Conservation (phyloP, 345 rosid species). For the Jatropha curcas region DNA sequence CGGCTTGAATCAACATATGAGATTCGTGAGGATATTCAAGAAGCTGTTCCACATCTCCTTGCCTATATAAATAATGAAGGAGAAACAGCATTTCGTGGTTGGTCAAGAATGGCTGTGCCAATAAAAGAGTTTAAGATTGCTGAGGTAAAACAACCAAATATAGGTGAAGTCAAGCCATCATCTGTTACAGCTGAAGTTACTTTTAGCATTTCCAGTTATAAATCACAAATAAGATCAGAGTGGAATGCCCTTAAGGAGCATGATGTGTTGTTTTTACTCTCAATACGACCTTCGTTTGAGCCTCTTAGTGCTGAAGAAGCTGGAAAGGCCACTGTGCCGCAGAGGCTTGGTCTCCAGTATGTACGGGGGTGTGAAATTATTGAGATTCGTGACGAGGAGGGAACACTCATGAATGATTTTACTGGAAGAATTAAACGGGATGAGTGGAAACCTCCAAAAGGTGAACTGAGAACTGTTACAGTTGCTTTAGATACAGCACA, state of each 20-base stretch:
- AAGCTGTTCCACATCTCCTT: slow-evolving; percentile 94
- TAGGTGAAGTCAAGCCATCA: slow-evolving; percentile 97
- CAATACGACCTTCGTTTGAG: slow-evolving; percentile 88
- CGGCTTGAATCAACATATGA: slow-evolving; percentile 98
- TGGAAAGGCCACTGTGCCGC: slow-evolving; percentile 84
- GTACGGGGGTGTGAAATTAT: slow-evolving; percentile 96
- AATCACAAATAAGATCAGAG: slow-evolving; percentile 81
- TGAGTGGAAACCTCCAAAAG: slow-evolving; percentile 99
- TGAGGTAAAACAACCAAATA: slow-evolving; percentile 91
- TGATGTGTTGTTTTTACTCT: slow-evolving; percentile 91
- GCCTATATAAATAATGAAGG: slow-evolving; percentile 86
- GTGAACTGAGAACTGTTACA: slow-evolving; percentile 87
- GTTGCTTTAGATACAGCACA: slow-evolving; percentile 96
- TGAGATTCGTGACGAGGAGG: slow-evolving; percentile 91
- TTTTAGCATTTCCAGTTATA: slow-evolving; percentile 88
- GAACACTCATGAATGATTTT: slow-evolving; percentile 94
- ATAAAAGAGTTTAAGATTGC: slow-evolving; percentile 68
- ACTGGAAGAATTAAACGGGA: slow-evolving; percentile 89
- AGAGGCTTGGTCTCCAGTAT: slow-evolving; percentile 89
- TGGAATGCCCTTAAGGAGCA: slow-evolving; percentile 98
- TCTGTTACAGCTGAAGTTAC: slow-evolving; percentile 83
- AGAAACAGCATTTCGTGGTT: slow-evolving; percentile 92
- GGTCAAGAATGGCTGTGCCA: slow-evolving; percentile 99
- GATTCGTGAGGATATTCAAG: slow-evolving; percentile 99
- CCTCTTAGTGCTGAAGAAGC: slow-evolving; percentile 96